These are phyloP conservation scores for Globisporangium uncinulatum DNA, from an alignment of 352 stramenopile genomes.

Conservation along the genomic window DNA sequence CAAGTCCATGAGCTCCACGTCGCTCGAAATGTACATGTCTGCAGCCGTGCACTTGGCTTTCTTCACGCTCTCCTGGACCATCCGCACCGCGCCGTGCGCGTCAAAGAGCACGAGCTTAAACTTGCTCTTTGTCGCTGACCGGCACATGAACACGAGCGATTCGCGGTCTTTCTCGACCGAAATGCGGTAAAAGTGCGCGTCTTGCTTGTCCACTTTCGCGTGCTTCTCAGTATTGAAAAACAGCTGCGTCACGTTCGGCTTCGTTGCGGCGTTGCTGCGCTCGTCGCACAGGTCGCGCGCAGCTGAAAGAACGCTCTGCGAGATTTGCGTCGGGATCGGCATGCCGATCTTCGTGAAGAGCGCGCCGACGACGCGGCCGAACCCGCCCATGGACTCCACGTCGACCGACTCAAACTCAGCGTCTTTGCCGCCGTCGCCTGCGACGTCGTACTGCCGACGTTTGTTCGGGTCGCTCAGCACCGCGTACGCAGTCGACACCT, in stretches of 20 bases:
- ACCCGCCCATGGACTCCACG: slow-evolving; percentile 79
- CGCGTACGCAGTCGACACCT: slow-evolving; percentile 79
- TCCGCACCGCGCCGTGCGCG: slow-evolving; percentile 62
- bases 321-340: slow-evolving; percentile 86
- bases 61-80: slow-evolving; percentile 82
- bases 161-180: slow-evolving; percentile 64
- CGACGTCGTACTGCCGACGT: slow-evolving; percentile 80
- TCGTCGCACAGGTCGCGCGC: slow-evolving; percentile 72
- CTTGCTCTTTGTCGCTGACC: slow-evolving; percentile 79
- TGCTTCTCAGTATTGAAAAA: slow-evolving; percentile 67
- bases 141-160: slow-evolving; percentile 79
- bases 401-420: slow-evolving; percentile 80
- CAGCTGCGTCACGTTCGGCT: slow-evolving; percentile 55
- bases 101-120: slow-evolving; percentile 89
- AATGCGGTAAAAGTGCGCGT: slow-evolving; percentile 85
- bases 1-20: slow-evolving; percentile 85
- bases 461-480: slow-evolving; percentile 86
- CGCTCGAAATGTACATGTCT: slow-evolving; percentile 83
- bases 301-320: slow-evolving; percentile 72
- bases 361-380: slow-evolving; percentile 76
- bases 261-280: slow-evolving; percentile 57
- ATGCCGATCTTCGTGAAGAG: slow-evolving; percentile 88
- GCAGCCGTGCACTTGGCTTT: slow-evolving; percentile 75
- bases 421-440: slow-evolving; percentile 63
- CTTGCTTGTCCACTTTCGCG: slow-evolving; percentile 82